Percentiles rank a stretch among this genome's conserved stretches.
These are phyloP conservation scores for Fonsecaea monophora DNA, from an alignment of 2,329 filamentous ascomycete genomes.

Conservation along the genomic window DNA sequence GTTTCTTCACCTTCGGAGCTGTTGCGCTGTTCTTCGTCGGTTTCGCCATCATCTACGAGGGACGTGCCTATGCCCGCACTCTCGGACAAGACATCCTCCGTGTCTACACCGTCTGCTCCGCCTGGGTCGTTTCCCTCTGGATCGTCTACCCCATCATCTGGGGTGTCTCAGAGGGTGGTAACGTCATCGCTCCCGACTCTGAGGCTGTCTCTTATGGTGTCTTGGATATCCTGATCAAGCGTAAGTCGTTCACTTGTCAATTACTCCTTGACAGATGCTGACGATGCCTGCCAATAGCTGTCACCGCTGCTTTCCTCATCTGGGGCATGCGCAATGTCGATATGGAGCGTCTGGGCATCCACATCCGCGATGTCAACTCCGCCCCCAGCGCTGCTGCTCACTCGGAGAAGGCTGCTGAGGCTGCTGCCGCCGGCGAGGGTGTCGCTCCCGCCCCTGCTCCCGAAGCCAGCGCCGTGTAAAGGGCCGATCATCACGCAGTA, in stretches of 20 bases:
- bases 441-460: slow-evolving; percentile 11
- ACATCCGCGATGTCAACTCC: slow-evolving; percentile 33
- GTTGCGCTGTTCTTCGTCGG: slow-evolving; percentile 65
- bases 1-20: slow-evolving; percentile 66
- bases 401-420: slow-evolving; percentile 32
- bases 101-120: slow-evolving; percentile 64
- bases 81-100: slow-evolving; percentile 62
- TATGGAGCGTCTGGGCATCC: slow-evolving; percentile 55
- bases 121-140: slow-evolving; percentile 67
- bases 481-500: background rate
- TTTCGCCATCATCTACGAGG: slow-evolving; percentile 65
- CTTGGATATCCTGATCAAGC: slow-evolving; percentile 56
- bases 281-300: slow-evolving; percentile 15
- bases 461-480: slow-evolving; percentile 22
- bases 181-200: slow-evolving; percentile 69
- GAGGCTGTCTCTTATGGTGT: slow-evolving; percentile 74
- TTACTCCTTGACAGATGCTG: slow-evolving; percentile 1
- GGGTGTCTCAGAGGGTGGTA: slow-evolving; percentile 69
- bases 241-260: slow-evolving; percentile 13
- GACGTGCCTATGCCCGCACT: slow-evolving; percentile 61
- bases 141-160: slow-evolving; percentile 70
- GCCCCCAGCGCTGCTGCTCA: background rate
- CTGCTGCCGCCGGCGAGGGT: slow-evolving; percentile 18
- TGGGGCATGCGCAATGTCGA: slow-evolving; percentile 69
- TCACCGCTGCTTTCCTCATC: slow-evolving; percentile 66